A percentile compares a stretch with the other conserved stretches of the same genome.
Conservation (phyloP, 495 filamentous ascomycete genomes). For the Tuber borchii region DNA sequence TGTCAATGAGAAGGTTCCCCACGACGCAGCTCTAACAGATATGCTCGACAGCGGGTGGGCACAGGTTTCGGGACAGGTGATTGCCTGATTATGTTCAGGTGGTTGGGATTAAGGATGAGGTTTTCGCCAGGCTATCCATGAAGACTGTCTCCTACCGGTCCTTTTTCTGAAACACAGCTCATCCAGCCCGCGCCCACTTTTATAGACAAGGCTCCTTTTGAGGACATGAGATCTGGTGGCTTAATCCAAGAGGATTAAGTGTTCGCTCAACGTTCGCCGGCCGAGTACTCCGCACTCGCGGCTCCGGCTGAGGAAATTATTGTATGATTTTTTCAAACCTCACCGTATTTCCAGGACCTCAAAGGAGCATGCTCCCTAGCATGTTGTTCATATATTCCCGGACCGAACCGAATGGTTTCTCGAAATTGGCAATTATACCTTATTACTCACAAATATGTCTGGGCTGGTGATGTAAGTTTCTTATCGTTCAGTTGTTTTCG, state of each 20-base stretch:
- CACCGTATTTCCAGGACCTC: conserved; percentile 95
- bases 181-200: conserved; percentile 93
- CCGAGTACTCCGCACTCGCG: conserved; percentile 95
- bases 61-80: conserved; percentile 79
- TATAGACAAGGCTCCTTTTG: conserved; percentile 99
- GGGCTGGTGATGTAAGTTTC: conserved; percentile 65
- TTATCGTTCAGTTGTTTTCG: conserved; percentile 40
- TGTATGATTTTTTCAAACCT: conserved; percentile 98
- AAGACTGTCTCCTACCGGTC: conserved; percentile 94
- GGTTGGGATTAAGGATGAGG: conserved; percentile 94
- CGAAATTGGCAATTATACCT: conserved; percentile 99
- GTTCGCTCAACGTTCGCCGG: conserved; percentile 97
- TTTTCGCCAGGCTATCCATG: conserved; percentile 92
- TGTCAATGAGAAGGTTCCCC: conserved; percentile 73
- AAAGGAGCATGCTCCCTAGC: conserved; percentile 91
- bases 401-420: conserved; percentile 90
- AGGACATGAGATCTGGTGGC: conserved; percentile 96
- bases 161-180: conserved; percentile 97
- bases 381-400: conserved; percentile 84
- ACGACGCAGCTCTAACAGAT: conserved; percentile 73
- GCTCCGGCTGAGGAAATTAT: conserved; percentile 97
- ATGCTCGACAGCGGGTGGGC: conserved; percentile 82
- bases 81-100: conserved; percentile 98
- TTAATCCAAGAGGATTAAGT: conserved; percentile 91
- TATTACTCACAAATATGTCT: conserved; percentile 97